These are phyloP conservation scores for Orbilia quercus DNA, from an alignment of 2,329 filamentous ascomycete species.

Conservation along the genomic window DNA sequence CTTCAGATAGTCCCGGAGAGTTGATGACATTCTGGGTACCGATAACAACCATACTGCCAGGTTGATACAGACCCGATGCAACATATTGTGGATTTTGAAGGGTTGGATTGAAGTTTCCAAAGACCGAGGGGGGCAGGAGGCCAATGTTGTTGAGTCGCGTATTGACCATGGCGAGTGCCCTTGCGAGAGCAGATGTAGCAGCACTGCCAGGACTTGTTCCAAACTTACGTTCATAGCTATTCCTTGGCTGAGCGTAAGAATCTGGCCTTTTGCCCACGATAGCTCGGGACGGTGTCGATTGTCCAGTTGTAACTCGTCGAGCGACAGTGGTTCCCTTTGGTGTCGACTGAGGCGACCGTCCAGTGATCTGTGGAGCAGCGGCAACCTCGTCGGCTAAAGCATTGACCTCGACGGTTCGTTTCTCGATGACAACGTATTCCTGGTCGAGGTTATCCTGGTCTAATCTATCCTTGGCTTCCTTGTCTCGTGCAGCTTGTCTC, in stretches of 20 bases:
- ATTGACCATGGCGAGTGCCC: constrained; percentile 93
- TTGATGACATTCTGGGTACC: constrained; percentile 72
- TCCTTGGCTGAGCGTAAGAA: constrained; percentile 73
- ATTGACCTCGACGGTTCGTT: constrained; percentile 94
- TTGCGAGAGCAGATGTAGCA: constrained; percentile 89
- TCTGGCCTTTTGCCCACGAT: constrained; percentile 72
- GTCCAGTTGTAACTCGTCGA: constrained; percentile 61
- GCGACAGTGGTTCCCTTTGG: constrained; percentile 56
- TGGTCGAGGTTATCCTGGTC: constrained; percentile 78
- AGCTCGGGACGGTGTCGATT: constrained; percentile 60
- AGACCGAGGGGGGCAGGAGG: constrained; percentile 66
- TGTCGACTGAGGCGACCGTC: constrained; percentile 59
- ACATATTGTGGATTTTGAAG: constrained; percentile 49
- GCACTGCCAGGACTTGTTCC: constrained; percentile 72
- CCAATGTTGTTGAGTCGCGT: constrained; percentile 68
- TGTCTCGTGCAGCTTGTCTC: constrained; percentile 51
- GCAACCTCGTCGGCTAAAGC: constrained; percentile 95
- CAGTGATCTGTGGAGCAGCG: constrained; percentile 76
- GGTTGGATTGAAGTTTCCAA: constrained; percentile 61
- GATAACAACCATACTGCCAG: constrained; percentile 73
- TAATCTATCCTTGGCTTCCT: constrained; percentile 68
- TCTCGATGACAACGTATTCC: constrained; percentile 96
- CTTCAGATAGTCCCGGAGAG: constrained; percentile 73
- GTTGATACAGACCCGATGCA: constrained; percentile 54
- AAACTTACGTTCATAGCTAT: constrained; percentile 84